Base-by-base conservation (phyloP, 345 rosid species). In the Brassica cretica region DNA sequence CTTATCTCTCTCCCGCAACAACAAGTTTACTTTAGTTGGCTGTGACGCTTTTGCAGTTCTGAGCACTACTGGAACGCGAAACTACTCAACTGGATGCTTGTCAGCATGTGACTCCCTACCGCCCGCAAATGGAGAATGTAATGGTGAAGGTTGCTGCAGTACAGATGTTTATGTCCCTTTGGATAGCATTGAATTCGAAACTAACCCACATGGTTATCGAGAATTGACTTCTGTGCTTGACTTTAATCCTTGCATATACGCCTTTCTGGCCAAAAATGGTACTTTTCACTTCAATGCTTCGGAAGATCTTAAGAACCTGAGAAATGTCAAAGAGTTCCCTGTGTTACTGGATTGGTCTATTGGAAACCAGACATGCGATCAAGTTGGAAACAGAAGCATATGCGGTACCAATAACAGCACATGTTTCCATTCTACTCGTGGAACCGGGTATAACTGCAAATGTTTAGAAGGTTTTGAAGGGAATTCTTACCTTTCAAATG, bases 101-200 rank as follows among this genome's bases (percentile, higher is more conserved):
- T 61, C 75, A 5, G 0, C 33, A 24, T 69, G 75, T 2, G 37
- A 41, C 19, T 8, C 24, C 1, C 27, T 0, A 18, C 62, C 62
- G 1, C 2, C 27, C 5, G 12, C 12, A 19, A 56, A 19, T 56
- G 21, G 14, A 19, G 11, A 0, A 6, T 84, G 85, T 44, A 0
- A 55, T 0, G 87, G 89, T 14, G 25, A 2, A 2, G 88, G 84
- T 2, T 86, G 84, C 65, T 84, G 85, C 41, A 56, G 11, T 0
- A 8, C 35, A 12, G 35, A 25, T 21, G 35, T 27, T 4, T 10
- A 6, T 55, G 25, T 8, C 0, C 33, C 64, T 5, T 12, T 1
- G 33, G 11, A 12, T 25, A 25, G 25, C 61, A 0, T 0, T 2
- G 0, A 0, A 16, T 1, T 16, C 60, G 8, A 1, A 6, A 39